phyloP scores from a whole-genome alignment of 768 basidiomycete genomes.

The Leccinum ochraceum region DNA sequence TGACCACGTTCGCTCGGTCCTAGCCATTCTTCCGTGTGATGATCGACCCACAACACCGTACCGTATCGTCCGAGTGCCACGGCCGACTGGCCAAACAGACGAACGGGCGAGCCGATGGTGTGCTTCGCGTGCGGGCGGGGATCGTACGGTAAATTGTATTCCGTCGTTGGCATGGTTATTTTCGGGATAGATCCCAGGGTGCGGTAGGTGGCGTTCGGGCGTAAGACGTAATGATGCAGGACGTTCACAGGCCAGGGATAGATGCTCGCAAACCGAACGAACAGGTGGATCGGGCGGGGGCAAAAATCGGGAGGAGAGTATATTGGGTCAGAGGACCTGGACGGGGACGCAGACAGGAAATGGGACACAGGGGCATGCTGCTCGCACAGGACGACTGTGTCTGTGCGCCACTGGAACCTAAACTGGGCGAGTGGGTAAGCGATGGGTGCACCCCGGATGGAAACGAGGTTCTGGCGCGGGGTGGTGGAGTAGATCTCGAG shows the following conservation, averaged over 20 bases:
- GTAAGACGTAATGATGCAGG: constrained; percentile 61
- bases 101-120: constrained; percentile 54
- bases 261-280: constrained; percentile 59
- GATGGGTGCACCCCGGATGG: constrained; percentile 17
- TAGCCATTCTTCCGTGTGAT: constrained; percentile 53
- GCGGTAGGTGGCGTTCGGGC: constrained; percentile 43
- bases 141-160: constrained; percentile 48
- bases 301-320: not conserved
- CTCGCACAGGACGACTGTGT: constrained; percentile 45
- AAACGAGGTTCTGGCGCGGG: constrained; percentile 23
- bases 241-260: constrained; percentile 72
- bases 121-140: constrained; percentile 37
- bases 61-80: constrained; percentile 58
- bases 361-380: constrained; percentile 18
- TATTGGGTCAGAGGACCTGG: not conserved
- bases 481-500: constrained; percentile 45
- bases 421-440: constrained; percentile 48
- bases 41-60: constrained; percentile 68
- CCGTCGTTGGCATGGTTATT: constrained; percentile 7
- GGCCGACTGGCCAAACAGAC: constrained; percentile 55
- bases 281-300: constrained; percentile 45
- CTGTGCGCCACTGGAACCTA: constrained; percentile 59
- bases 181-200: not conserved
- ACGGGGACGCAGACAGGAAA: not conserved
- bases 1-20: constrained; percentile 52